Base-by-base conservation (phyloP, 441 rosid species). In the Jatropha multifida region DNA sequence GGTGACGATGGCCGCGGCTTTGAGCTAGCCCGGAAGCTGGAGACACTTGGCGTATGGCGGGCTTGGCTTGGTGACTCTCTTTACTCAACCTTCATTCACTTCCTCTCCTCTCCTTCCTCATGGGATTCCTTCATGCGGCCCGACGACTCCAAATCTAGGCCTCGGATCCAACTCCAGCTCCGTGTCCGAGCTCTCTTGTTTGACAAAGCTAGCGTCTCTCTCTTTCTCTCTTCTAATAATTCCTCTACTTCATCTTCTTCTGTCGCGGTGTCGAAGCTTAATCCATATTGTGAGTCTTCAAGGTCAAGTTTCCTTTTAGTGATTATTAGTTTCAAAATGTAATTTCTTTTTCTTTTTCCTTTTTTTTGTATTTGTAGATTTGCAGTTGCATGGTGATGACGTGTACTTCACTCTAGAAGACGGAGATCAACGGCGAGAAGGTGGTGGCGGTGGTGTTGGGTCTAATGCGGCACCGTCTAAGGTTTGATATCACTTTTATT, bases 1-100 rank as follows among this genome's bases (percentile, higher is more conserved):
- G 98, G 98, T 76, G 94, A 92, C 81, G 97, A 94, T 83, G 97
- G 95, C 4, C 83, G 86, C 62, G 97, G 98, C 37, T 94, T 80
- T 86, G 96, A 90, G 78, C 89, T 92, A 11, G 97, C 98, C 20
- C 83, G 85, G 72, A 84, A 77, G 83, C 94, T 92, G 3, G 97
- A 94, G 78, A 65, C 83, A 15, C 69, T 78, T 49, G 94, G 97
- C 71, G 90, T 87, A 9, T 92, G 96, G 98, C 86, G 89, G 55
- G 37, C 83, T 20, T 94, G 98, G 98, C 91, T 94, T 0, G 97
- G 98, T 63, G 97, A 92, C 48, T 78, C 92, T 2, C 82, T 80
- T 56, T 82, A 92, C 87, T 71, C 87, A 4, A 73, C 75, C 5
- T 90, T 94, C 76, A 51, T 76, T 42, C 86, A 80, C 55, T 86